Evolutionary conservation across 805 yeast genomes (phyloP), one percentile per base, ranked within the genome.

Genomic region (Metschnikowia chrysomelidarum): DNA sequence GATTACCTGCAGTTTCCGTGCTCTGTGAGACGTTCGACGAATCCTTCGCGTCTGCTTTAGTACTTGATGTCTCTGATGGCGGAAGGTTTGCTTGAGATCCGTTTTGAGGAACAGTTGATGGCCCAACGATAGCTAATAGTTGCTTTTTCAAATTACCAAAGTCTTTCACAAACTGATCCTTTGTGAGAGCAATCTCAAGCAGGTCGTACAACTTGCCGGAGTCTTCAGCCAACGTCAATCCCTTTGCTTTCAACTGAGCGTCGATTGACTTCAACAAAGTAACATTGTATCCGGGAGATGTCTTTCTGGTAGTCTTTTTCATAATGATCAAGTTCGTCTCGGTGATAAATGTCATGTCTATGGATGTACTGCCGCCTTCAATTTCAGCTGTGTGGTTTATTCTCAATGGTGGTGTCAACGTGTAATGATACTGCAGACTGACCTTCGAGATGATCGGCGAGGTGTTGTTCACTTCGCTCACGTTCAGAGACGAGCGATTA

Each of bases 401-500:
- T 10, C 43, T 19, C 32, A 47, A 32, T 3, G 51, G 51, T 12
- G 46, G 44, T 16, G 51, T 46, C 38, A 41, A 41, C 22, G 42
- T 33, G 44, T 46, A 47, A 36, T 47, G 44, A 36, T 38, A 46
- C 34, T 47, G 48, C 34, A 40, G 50, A 42, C 46, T 43, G 30
- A 46, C 43, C 38, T 41, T 40, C 24, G 46, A 41, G 22, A 47
- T 37, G 16, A 46, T 36, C 10, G 51, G 51, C 33, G 34, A 27
- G 15, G 45, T 33, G 40, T 40, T 36, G 33, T 47, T 49, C 14
- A 41, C 43, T 18, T 56, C 60, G 24, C 38, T 29, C 5, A 61
- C 45, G 43, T 66, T 67, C n/a, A 63, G 46, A 9, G 61, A 46
- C 12, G 57, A 50, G 18, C 58, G 59, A 19, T 52, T 41, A 42